A percentile compares a stretch with the other conserved stretches of the same genome.
Evolutionary conservation across 768 basidiomycete species (phyloP).

Genomic region (Botryobasidium botryosum): DNA sequence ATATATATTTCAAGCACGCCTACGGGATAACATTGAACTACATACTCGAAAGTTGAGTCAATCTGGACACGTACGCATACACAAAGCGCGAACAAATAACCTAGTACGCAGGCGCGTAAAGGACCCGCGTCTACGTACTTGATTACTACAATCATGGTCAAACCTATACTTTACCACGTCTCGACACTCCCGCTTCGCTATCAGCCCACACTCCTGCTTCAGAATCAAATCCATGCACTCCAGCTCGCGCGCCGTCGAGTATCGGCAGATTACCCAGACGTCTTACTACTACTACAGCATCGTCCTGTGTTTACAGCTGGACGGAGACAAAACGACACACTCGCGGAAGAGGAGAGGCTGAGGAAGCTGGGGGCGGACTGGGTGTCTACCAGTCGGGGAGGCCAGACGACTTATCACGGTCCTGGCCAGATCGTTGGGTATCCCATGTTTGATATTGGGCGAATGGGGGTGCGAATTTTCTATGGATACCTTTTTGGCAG

Average conservation of each 20-base stretch:
- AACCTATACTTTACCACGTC: slow-evolving; percentile 56
- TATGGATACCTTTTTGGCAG: background rate
- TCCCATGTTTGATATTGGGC: slow-evolving; percentile 78
- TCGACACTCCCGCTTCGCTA: slow-evolving; percentile 73
- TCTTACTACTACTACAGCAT: slow-evolving; percentile 74
- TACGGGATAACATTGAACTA: too few relatives aligned
- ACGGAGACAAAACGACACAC: slow-evolving; percentile 51
- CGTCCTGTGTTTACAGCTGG: slow-evolving; percentile 90
- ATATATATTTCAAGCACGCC: too few relatives aligned
- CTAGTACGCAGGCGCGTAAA: too few relatives aligned
- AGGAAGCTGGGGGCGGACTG: slow-evolving; percentile 74
- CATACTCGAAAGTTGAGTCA: too few relatives aligned
- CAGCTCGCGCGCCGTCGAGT: slow-evolving; percentile 39
- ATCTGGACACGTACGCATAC: too few relatives aligned
- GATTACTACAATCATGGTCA: background rate
- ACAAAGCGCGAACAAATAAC: too few relatives aligned
- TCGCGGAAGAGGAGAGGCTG: slow-evolving; percentile 40
- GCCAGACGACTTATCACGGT: slow-evolving; percentile 92
- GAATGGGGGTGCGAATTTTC: slow-evolving; percentile 46
- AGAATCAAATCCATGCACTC: slow-evolving; percentile 50
- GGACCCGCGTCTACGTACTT: too few relatives aligned
- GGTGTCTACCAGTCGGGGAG: slow-evolving; percentile 64
- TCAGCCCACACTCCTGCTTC: slow-evolving; percentile 42
- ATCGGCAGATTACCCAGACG: slow-evolving; percentile 27
- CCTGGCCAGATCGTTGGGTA: slow-evolving; percentile 96